Evolutionary conservation across 2,329 filamentous ascomycete species (phyloP), one percentile per base, ranked within the genome.

Genomic region (Ophiostoma angusticollis): DNA sequence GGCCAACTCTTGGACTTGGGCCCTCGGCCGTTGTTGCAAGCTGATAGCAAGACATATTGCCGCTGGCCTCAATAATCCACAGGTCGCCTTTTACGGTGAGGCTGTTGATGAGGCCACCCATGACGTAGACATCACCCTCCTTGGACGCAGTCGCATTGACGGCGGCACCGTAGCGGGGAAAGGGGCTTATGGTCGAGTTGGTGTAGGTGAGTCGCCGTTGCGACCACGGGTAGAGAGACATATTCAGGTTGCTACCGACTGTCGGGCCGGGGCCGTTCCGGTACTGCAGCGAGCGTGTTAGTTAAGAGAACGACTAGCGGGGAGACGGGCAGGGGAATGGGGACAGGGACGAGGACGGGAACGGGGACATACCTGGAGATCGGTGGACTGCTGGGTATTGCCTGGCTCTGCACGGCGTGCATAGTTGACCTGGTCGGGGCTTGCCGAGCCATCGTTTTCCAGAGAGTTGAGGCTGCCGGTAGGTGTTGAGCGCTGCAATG

Each of bases 121-220:
- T 96, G 54, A 98, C 72, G 54, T 96, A 98, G 41, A 98, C 83
- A 51, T 93, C 85, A 43, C 93, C 93, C 60, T 98, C 91, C 61
- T 96, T 96, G 28, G 87, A 95, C 18, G 87, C 83, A 13, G 81
- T 71, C 1, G 86, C 74, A 58, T 98, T 98, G 57, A 95, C 89
- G 6, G 93, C 91, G 37, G 93, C 86, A 56, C 91, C 91, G 70
- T 98, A 98, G 57, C 91, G 78, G 12, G 91, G 91, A 51, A 98
- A 98, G 0, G 91, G 91, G 49, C 84, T 87, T 9, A 80, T 73
- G 53, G 86, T 79, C 3, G 79, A 73, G 5, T 84, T 78, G 13
- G 84, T 84, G 58, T 94, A 94, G 47, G 82, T 89, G 38, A 98
- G 61, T 40, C 84, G 78, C 44, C 85, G 78, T 56, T 93, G 84